Evolutionary conservation across 2,329 filamentous ascomycete genomes (phyloP).

Genomic region (Aspergillus clavatus): DNA sequence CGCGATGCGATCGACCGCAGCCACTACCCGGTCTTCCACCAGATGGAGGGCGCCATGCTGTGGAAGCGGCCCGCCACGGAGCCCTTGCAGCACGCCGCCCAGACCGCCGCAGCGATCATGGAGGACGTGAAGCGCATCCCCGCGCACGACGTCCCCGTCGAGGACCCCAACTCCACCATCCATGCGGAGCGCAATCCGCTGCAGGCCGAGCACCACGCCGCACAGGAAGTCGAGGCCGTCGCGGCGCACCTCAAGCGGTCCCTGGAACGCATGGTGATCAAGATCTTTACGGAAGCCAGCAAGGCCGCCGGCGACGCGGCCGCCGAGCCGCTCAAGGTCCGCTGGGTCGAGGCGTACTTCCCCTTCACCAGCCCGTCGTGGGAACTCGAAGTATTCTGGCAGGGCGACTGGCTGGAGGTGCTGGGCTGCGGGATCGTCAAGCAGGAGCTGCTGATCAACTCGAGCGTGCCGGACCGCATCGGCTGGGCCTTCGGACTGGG

Average conservation of each 20-base stretch:
- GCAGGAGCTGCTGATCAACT: constrained; percentile 73
- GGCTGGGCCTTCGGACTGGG: constrained; percentile 97
- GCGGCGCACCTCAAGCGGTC: constrained; percentile 81
- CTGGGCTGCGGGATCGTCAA: constrained; percentile 88
- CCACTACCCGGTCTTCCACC: constrained; percentile 96
- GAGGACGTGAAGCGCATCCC: constrained; percentile 68
- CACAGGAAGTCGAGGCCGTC: constrained; percentile 75
- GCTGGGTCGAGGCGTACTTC: constrained; percentile 97
- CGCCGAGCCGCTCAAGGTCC: constrained; percentile 72
- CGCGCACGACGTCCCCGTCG: constrained; percentile 67
- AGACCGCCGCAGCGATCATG: constrained; percentile 59
- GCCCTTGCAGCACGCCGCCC: constrained; percentile 28
- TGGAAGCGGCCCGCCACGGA: constrained; percentile 63
- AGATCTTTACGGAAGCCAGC: constrained; percentile 77
- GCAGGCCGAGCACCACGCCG: constrained; percentile 65
- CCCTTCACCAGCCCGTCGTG: constrained; percentile 94
- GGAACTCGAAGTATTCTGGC: constrained; percentile 94
- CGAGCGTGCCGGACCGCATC: constrained; percentile 67
- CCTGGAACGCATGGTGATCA: constrained; percentile 81
- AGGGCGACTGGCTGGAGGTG: constrained; percentile 91
- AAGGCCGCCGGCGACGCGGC: constrained; percentile 52
- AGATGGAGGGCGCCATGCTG: constrained; percentile 91
- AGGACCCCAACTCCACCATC: constrained; percentile 75
- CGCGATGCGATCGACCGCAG: constrained; percentile 90
- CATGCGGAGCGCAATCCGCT: constrained; percentile 78